Evolutionary conservation across 768 basidiomycete species (phyloP).

Genomic region (Boletellus ananiceps): DNA sequence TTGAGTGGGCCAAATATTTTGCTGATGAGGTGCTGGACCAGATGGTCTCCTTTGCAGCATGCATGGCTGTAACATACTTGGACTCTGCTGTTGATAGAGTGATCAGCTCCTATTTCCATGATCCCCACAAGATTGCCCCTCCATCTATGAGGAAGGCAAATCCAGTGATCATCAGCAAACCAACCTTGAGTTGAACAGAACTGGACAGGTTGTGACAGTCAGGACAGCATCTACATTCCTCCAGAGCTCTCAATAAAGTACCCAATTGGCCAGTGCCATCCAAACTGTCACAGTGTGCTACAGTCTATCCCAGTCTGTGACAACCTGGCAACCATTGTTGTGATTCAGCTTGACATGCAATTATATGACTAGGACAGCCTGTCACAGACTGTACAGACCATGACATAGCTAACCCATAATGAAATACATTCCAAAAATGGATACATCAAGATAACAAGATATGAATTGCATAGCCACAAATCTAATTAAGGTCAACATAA

Average conservation of each 20-base stretch:
- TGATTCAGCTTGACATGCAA: too few species aligned
- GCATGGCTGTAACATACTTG: neutral
- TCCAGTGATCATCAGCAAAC: too few species aligned
- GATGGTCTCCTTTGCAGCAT: constrained; percentile 1
- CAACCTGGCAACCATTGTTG: neutral
- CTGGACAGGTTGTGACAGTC: neutral
- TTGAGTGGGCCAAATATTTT: neutral
- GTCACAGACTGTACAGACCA: too few species aligned
- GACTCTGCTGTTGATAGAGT: neutral
- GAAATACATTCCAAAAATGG: too few species aligned
- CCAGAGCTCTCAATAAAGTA: too few species aligned
- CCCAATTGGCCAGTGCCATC: neutral
- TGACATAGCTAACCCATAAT: too few species aligned
- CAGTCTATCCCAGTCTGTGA: neutral
- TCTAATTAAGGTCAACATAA: neutral
- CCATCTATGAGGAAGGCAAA: constrained; percentile 4
- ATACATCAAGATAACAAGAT: too few species aligned
- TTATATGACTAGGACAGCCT: neutral
- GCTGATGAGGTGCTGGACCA: neutral
- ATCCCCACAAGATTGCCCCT: constrained; percentile 1
- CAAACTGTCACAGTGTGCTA: neutral
- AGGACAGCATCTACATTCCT: neutral
- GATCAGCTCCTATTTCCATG: constrained; percentile 4
- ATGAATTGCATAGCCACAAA: neutral
- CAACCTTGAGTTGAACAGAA: neutral